A percentile compares a stretch with the other conserved stretches of the same genome.
phyloP scores from a whole-genome alignment of 495 filamentous ascomycete genomes.

The Penicillium chermesinum region DNA sequence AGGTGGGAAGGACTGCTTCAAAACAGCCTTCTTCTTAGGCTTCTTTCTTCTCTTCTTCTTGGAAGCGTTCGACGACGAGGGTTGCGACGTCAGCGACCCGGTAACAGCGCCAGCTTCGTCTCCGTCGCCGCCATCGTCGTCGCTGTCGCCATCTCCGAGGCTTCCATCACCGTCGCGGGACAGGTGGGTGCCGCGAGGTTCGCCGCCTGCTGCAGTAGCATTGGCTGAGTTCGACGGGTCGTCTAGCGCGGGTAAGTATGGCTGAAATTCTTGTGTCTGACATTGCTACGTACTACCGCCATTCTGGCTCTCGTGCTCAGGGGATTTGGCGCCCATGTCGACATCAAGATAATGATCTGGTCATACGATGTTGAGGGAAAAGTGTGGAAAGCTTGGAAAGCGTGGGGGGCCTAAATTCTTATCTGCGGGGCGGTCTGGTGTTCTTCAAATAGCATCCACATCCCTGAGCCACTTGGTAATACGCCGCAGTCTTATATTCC shows the following conservation, averaged over 20 bases:
- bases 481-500: too few species aligned
- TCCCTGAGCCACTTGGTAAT: too few species aligned
- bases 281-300: slow-evolving; percentile 17
- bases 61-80: slow-evolving; percentile 6
- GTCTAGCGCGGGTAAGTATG: slow-evolving; percentile 5
- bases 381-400: neutral
- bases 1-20: slow-evolving; percentile 51
- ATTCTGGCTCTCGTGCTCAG: slow-evolving; percentile 21
- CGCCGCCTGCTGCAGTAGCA: slow-evolving; percentile 36
- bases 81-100: slow-evolving; percentile 16
- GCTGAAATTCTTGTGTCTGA: neutral
- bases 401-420: too few species aligned
- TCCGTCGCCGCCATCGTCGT: slow-evolving; percentile 52
- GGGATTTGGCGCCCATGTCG: slow-evolving; percentile 28
- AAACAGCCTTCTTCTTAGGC: slow-evolving; percentile 49
- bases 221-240: slow-evolving; percentile 27
- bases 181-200: slow-evolving; percentile 31
- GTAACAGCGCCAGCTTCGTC: slow-evolving; percentile 15
- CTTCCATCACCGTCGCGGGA: slow-evolving; percentile 38
- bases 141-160: slow-evolving; percentile 42
- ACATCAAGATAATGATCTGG: slow-evolving; percentile 16
- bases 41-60: slow-evolving; percentile 54
- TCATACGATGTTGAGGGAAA: neutral
- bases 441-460: too few species aligned
- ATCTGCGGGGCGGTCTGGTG: too few species aligned